These are phyloP conservation scores for Auriscalpium orientale DNA, from an alignment of 768 basidiomycete genomes.

Conservation along the genomic window DNA sequence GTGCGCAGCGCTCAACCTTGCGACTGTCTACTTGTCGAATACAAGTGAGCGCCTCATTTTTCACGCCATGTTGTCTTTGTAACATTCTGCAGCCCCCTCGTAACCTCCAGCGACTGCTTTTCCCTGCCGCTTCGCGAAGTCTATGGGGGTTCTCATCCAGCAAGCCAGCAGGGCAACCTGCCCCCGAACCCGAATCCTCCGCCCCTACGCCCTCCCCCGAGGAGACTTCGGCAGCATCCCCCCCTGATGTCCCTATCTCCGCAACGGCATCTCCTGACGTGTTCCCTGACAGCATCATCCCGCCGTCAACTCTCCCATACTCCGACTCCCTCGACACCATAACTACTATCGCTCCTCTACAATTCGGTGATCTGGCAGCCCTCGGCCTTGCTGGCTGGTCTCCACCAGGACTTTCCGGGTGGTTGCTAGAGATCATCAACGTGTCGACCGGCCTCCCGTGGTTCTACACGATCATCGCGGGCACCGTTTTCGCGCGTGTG, in stretches of 20 bases:
- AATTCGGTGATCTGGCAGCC: constrained; percentile 66
- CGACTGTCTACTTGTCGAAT: no score
- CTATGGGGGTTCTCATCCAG: no score
- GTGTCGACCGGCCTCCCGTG: constrained; percentile 68
- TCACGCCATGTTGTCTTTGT: no score
- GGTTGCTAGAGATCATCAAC: constrained; percentile 61
- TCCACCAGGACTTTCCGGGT: constrained; percentile 56
- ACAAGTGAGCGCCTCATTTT: no score
- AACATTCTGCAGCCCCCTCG: no score
- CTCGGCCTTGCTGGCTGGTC: constrained; percentile 58
- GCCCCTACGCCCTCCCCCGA: no score
- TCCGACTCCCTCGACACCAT: not conserved
- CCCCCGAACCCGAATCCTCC: no score
- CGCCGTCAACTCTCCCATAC: not conserved
- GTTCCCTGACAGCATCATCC: not conserved
- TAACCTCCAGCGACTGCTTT: no score
- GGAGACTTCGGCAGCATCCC: no score
- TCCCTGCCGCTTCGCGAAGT: no score
- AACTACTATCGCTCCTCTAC: constrained; percentile 35
- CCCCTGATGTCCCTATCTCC: not conserved
- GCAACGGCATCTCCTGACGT: not conserved
- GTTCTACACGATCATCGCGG: constrained; percentile 74
- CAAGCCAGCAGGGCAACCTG: no score
- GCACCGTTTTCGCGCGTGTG: constrained; percentile 54
- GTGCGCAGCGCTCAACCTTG: no score